Percentiles rank a stretch among this genome's conserved stretches.
Evolutionary conservation across 768 basidiomycete genomes (phyloP).

Genomic region (Kwoniella dejecticola): DNA sequence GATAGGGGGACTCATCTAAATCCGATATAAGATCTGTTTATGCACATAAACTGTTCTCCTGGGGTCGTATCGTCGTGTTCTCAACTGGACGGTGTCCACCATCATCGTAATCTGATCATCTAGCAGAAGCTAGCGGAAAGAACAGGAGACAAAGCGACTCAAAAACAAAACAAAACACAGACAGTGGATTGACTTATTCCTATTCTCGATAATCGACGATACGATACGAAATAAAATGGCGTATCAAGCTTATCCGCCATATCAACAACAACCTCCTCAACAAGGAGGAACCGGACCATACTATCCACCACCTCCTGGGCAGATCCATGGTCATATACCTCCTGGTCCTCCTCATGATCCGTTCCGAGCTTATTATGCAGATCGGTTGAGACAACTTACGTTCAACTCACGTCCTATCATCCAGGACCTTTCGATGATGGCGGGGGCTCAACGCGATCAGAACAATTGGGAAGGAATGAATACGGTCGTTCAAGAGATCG

Average conservation of each 20-base stretch:
- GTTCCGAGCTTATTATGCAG: conserved; percentile 46
- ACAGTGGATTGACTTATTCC: background rate
- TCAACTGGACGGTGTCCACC: background rate
- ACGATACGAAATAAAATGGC: conserved; percentile 14
- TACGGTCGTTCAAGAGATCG: conserved; percentile 48
- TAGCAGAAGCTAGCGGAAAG: background rate
- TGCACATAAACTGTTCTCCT: conserved; percentile 10
- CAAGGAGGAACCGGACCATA: background rate
- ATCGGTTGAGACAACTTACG: conserved; percentile 61
- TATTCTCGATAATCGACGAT: background rate
- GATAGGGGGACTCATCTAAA: no score
- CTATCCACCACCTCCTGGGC: conserved; percentile 1
- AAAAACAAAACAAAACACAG: background rate
- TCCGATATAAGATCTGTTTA: conserved; percentile 1
- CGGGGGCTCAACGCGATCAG: conserved; percentile 56
- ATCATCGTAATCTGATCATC: background rate
- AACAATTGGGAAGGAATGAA: conserved; percentile 49
- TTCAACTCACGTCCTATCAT: conserved; percentile 96
- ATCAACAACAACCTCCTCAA: conserved; percentile 3
- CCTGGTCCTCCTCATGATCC: conserved; percentile 34
- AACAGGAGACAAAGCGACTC: background rate
- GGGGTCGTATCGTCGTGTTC: background rate
- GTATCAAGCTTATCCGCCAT: conserved; percentile 16
- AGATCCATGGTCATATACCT: background rate
- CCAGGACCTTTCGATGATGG: conserved; percentile 85